Conservation (phyloP, 805 yeast species). For the Sugiyamaella mastotermitis region DNA sequence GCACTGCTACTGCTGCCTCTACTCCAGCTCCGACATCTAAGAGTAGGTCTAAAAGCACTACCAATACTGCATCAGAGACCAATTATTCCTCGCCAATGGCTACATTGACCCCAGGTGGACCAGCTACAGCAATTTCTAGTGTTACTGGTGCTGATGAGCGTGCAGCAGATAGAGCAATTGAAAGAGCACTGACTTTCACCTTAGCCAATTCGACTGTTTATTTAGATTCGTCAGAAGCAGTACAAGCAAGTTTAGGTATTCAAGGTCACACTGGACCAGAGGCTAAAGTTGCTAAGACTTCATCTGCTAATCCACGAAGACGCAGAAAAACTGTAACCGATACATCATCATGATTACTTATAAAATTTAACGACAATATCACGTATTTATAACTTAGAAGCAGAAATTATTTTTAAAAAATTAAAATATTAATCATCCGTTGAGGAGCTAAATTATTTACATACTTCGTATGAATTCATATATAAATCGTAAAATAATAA, state of each 20-base stretch:
- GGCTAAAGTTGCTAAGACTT: neutral
- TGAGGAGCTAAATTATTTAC: conserved; percentile 7
- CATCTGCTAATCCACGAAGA: neutral
- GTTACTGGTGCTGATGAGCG: conserved; percentile 6
- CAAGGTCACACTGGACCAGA: neutral
- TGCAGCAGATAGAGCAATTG: conserved; percentile 17
- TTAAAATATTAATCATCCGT: too few species aligned
- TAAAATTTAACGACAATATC: too few species aligned
- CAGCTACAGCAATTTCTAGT: conserved; percentile 5
- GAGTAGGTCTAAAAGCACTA: neutral
- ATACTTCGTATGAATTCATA: conserved; percentile 2
- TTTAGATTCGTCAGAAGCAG: conserved; percentile 12
- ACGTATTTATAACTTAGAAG: too few species aligned
- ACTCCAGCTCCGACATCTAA: conserved; percentile 7
- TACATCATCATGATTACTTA: too few species aligned
- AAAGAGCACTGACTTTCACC: conserved; percentile 21
- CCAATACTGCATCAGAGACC: neutral
- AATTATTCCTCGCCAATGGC: conserved; percentile 7
- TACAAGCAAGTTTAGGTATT: neutral
- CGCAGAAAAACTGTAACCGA: neutral
- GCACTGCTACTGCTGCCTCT: conserved; percentile 6
- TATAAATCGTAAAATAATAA: conserved; percentile 6
- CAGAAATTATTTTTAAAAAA: too few species aligned
- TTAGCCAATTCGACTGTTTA: conserved; percentile 14
- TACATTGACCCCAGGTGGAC: conserved; percentile 2